phyloP scores from a whole-genome alignment of 176 grass and related monocot genomes.

The Musa itinerans region DNA sequence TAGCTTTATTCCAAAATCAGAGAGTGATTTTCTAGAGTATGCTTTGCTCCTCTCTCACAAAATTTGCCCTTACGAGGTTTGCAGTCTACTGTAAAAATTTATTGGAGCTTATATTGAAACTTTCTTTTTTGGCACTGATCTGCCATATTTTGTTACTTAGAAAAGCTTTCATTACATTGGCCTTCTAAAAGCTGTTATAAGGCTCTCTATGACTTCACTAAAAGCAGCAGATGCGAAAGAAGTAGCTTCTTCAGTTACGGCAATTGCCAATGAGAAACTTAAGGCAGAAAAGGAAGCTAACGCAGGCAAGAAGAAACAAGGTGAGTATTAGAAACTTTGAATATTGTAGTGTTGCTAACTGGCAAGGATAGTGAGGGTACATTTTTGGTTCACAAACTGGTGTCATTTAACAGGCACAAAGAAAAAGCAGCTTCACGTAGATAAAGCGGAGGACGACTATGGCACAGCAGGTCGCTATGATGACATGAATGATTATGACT shows the following conservation, averaged over 20 bases:
- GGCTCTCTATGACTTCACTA: background rate
- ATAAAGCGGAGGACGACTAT: background rate
- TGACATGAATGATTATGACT: background rate
- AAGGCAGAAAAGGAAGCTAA: conserved; percentile 8
- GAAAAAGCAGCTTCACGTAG: conserved; percentile 1
- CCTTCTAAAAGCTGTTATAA: background rate
- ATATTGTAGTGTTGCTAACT: background rate
- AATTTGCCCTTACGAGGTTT: background rate
- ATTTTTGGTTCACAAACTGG: background rate
- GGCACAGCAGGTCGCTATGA: background rate
- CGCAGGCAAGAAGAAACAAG: conserved; percentile 2
- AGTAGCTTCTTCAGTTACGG: background rate
- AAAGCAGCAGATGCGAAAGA: conserved; percentile 2
- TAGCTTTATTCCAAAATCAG: background rate
- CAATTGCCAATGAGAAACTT: background rate
- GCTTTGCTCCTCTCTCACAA: background rate
- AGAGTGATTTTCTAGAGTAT: background rate
- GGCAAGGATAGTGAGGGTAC: background rate
- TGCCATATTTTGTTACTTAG: background rate
- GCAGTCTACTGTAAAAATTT: no score
- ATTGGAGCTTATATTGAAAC: no score
- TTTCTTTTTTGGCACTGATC: no score
- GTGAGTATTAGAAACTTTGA: background rate
- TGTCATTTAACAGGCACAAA: background rate
- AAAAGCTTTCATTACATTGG: conserved; percentile 2